Evolutionary conservation across 202 grass and related monocot genomes (phyloP).

Genomic region (Elaeis oleifera): DNA sequence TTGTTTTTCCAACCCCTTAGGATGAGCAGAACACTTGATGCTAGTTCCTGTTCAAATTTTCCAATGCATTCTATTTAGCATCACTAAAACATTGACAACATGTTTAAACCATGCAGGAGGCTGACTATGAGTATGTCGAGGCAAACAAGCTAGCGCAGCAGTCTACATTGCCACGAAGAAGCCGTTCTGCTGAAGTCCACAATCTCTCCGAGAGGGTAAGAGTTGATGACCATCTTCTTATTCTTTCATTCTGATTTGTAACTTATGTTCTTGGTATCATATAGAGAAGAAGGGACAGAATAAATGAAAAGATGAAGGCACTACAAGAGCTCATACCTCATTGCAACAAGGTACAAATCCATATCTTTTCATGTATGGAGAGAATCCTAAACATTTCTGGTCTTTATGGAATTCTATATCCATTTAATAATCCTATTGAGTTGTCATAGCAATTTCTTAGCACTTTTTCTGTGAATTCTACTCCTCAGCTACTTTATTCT

Average conservation of each 20-base stretch:
- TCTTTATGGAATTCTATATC: neutral
- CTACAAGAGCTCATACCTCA: conserved; percentile 80
- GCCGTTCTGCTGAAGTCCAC: conserved; percentile 62
- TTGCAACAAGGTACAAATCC: conserved; percentile 54
- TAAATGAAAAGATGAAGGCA: conserved; percentile 89
- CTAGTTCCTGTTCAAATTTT: too few species aligned
- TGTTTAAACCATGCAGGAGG: neutral
- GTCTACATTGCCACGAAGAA: conserved; percentile 34
- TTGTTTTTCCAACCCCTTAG: too few species aligned
- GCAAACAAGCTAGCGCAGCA: conserved; percentile 21
- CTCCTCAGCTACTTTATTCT: too few species aligned
- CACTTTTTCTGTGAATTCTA: too few species aligned
- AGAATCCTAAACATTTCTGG: neutral
- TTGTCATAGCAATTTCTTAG: neutral
- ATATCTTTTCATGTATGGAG: neutral
- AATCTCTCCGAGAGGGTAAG: conserved; percentile 88
- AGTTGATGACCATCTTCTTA: neutral
- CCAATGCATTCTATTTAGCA: too few species aligned
- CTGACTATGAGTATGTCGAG: conserved; percentile 17
- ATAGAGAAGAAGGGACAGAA: conserved; percentile 81
- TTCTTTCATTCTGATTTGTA: neutral
- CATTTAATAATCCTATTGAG: neutral
- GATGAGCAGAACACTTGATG: too few species aligned
- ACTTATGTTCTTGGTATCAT: neutral
- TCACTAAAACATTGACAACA: too few species aligned